phyloP scores from a whole-genome alignment of 768 basidiomycete species.

The Rhodotorula graminis region DNA sequence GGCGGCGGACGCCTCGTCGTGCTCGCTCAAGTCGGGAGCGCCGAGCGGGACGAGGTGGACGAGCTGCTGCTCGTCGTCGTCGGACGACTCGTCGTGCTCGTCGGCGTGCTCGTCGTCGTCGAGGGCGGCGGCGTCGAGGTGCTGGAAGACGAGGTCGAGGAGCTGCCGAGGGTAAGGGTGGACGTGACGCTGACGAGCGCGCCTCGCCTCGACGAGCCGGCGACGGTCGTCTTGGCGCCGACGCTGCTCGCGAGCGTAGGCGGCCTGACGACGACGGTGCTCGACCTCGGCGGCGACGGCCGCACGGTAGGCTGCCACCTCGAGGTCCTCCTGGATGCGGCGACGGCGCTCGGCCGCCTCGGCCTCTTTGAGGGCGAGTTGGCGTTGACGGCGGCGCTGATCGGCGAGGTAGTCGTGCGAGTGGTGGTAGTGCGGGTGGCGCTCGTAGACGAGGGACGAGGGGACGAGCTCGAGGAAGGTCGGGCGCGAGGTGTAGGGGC shows the following conservation, averaged over 20 bases:
- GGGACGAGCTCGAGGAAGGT: no score
- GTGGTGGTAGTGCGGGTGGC: not conserved
- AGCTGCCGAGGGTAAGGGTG: not conserved
- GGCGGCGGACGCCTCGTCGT: not conserved
- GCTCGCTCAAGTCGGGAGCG: not conserved
- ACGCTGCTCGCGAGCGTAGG: not conserved
- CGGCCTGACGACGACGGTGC: not conserved
- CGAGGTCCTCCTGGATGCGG: not conserved
- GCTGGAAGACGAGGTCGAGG: not conserved
- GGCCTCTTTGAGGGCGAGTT: not conserved
- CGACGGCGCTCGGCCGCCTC: not conserved
- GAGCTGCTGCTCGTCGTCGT: not conserved
- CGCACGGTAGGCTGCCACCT: not conserved
- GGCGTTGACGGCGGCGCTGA: not conserved
- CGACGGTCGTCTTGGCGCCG: not conserved
- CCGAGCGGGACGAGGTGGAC: not conserved
- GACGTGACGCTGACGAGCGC: not conserved
- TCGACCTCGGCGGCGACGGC: not conserved
- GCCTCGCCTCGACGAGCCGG: not conserved
- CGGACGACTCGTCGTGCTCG: not conserved
- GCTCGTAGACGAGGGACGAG: not conserved
- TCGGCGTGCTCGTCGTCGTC: not conserved
- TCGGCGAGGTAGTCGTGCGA: not conserved
- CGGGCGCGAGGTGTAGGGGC: no score
- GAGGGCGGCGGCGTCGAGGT: not conserved